A percentile compares a stretch with the other conserved stretches of the same genome.
Conservation (phyloP, 331 rosid genomes). For the Spiraea crenata region DNA sequence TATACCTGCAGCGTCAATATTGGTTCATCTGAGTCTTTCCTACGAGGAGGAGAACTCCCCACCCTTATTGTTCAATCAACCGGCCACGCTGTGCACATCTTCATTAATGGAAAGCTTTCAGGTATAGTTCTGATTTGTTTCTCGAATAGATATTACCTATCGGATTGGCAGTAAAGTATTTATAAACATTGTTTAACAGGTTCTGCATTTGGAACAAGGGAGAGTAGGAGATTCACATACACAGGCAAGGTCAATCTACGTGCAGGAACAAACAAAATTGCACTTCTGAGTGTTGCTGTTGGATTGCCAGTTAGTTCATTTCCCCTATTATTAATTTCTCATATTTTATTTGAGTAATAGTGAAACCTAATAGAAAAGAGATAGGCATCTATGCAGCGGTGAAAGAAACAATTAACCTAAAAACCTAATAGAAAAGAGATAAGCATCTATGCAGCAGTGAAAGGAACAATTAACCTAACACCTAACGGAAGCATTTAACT, state of each 20-base stretch:
- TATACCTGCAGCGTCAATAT: conserved; percentile 63
- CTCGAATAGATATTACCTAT: conserved; percentile 23
- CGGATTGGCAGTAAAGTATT: conserved; percentile 6
- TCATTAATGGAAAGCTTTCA: conserved; percentile 80
- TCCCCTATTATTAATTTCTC: conserved; percentile 22
- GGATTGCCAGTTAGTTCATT: conserved; percentile 82
- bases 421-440: too few species aligned
- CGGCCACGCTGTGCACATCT: conserved; percentile 95
- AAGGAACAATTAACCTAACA: background rate
- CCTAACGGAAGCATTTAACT: background rate
- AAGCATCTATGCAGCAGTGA: too few species aligned
- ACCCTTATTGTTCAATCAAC: conserved; percentile 86
- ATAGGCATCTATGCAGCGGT: background rate
- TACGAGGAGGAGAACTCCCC: conserved; percentile 85
- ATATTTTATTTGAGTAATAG: background rate
- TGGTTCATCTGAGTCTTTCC: conserved; percentile 76
- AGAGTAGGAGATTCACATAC: conserved; percentile 76
- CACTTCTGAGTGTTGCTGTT: conserved; percentile 91
- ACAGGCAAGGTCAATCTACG: conserved; percentile 71
- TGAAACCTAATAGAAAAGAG: background rate
- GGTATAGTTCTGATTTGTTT: conserved; percentile 51
- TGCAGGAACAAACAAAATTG: conserved; percentile 81
- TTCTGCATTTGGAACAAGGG: conserved; percentile 89
- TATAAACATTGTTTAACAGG: conserved; percentile 47
- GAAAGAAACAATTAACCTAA: too few species aligned